Evolutionary conservation across 1,284 basidiomycete species (phyloP), one percentile per base, ranked within the genome.

Genomic region (Ceratobasidium sp.): DNA sequence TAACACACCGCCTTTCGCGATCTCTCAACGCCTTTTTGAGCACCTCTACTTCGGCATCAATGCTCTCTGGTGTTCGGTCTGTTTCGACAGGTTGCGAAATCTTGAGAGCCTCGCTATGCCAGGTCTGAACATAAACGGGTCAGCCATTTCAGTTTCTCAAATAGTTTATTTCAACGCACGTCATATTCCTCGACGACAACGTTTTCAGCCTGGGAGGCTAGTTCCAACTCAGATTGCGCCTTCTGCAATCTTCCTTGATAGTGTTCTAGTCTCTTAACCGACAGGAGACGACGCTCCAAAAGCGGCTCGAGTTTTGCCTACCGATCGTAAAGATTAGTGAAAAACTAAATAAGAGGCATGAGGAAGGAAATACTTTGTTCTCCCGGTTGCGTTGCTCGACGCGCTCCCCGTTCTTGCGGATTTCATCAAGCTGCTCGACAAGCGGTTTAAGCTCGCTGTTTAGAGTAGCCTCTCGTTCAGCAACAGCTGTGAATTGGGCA

Each of bases 1-100:
- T 8, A 21, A 80, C 85, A 58, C 75, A 92, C 89, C 83, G 85
- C 78, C 85, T 88, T 80, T 92, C 90, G 35, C 91, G 88, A 76
- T 89, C 88, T 73, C 87, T 84, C 74, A 96, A 82, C 0, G 93
- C 90, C 35, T 83, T 84, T 76, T 91, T 83, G 2, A 92, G 85
- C 0, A 88, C 88, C 1, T 89, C 85, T 21, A 91, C 84, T 64
- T 89, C 85, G 86, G 85, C 73, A 91, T 78, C 35, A 94, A 78
- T 87, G 90, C 77, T 88, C 80, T 44, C 85, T 79, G 5, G 67
- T n/a, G 43, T 23, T 43, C 67, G 58, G 32, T 71, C 44, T n/a
- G 67, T 71, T 2, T 59, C 52, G 4, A 71, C 46, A 16, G 67
- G 67, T 23, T 71, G 67, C 21, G 67, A 71, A 32, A 71, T 71